Percentiles rank a stretch among this genome's conserved stretches.
Evolutionary conservation across 176 grass and related monocot species (phyloP).

Genomic region (Aegilops sharonensis): DNA sequence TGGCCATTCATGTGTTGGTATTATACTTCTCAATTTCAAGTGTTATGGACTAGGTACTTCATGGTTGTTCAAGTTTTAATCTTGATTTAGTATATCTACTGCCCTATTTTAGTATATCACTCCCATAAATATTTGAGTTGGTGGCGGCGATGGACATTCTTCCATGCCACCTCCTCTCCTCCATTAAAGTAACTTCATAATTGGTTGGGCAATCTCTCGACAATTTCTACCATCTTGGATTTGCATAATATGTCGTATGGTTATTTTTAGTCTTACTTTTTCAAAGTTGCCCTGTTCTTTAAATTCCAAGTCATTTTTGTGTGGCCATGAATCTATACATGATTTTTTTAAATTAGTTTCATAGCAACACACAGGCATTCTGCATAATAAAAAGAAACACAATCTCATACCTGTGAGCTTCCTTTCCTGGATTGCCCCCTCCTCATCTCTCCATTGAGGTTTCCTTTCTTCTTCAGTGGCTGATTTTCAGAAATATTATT

Average conservation of each 20-base stretch:
- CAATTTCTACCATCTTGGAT: neutral
- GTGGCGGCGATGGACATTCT: neutral
- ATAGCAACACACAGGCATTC: neutral
- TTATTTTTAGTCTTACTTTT: slow-evolving; percentile 1
- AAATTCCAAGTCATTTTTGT: neutral
- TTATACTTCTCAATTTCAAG: neutral
- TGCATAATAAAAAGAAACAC: neutral
- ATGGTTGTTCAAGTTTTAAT: slow-evolving; percentile 16
- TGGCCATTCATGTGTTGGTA: slow-evolving; percentile 8
- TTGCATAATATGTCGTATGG: neutral
- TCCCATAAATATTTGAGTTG: neutral
- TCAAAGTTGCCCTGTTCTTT: neutral
- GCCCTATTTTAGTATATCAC: slow-evolving; percentile 1
- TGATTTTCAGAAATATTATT: slow-evolving; percentile 23
- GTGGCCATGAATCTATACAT: neutral
- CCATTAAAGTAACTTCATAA: neutral
- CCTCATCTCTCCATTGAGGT: neutral
- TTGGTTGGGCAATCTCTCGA: neutral
- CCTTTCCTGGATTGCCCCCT: neutral
- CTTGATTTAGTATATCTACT: slow-evolving; percentile 17
- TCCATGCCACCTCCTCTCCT: neutral
- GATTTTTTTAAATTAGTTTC: neutral
- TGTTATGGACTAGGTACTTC: slow-evolving; percentile 14
- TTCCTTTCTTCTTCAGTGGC: neutral
- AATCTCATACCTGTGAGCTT: neutral